Evolutionary conservation across 495 filamentous ascomycete genomes (phyloP).

Genomic region (Staphylotrichum longicolle): DNA sequence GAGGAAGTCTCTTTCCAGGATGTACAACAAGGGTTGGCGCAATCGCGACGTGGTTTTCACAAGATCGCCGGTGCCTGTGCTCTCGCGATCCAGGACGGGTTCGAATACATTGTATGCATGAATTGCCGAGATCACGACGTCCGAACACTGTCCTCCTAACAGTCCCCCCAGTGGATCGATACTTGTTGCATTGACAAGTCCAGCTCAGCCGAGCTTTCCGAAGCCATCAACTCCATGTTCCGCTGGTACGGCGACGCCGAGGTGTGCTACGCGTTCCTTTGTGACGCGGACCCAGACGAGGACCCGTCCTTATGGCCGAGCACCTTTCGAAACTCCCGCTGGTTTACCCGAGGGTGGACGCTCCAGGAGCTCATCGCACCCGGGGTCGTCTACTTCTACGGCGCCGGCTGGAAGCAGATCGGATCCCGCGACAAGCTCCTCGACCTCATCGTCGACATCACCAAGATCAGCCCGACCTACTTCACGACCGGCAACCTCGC

Average conservation of each 20-base stretch:
- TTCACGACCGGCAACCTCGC: conserved; percentile 11
- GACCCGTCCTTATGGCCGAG: neutral
- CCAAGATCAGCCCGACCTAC: conserved; percentile 3
- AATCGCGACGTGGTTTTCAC: neutral
- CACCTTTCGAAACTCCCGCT: conserved; percentile 27
- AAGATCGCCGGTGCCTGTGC: conserved; percentile 38
- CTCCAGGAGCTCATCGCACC: conserved; percentile 47
- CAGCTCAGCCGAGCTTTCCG: conserved; percentile 43
- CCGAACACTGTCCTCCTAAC: too few species aligned
- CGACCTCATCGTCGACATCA: neutral
- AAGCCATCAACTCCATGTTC: conserved; percentile 51
- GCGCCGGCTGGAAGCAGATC: conserved; percentile 3
- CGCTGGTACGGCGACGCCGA: conserved; percentile 36
- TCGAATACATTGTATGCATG: conserved; percentile 37
- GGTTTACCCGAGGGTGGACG: conserved; percentile 45
- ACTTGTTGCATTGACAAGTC: conserved; percentile 48
- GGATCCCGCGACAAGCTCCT: conserved; percentile 3
- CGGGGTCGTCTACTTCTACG: conserved; percentile 32
- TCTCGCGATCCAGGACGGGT: conserved; percentile 23
- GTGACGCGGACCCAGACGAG: neutral
- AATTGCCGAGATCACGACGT: too few species aligned
- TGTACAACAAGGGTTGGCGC: neutral
- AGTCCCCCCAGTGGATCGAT: conserved; percentile 39
- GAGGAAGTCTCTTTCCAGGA: conserved; percentile 6
- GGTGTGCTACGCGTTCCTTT: conserved; percentile 38